These are phyloP conservation scores for Sechiopsis laciniata DNA, from an alignment of 306 rosid species.

Conservation along the genomic window DNA sequence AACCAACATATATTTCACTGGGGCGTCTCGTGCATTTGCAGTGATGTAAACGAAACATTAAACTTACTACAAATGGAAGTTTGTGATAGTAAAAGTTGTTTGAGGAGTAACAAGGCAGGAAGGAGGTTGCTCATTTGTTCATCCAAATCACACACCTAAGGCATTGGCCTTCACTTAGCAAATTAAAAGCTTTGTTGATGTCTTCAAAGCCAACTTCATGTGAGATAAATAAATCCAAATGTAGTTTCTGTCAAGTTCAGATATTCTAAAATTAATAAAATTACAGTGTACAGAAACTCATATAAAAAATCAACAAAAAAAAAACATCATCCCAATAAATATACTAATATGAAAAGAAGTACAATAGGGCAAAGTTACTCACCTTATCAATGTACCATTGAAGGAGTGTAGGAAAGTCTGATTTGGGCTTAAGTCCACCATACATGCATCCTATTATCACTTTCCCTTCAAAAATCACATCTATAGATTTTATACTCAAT, in stretches of 20 bases:
- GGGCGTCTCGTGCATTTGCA: conserved; percentile 65
- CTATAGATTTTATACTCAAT: conserved; percentile 36
- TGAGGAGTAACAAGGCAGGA: background rate
- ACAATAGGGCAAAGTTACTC: conserved; percentile 2
- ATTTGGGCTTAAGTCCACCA: conserved; percentile 83
- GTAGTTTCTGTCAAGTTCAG: conserved; percentile 44
- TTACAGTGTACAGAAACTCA: background rate
- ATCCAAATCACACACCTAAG: conserved; percentile 14
- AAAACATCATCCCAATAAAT: background rate
- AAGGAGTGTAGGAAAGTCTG: conserved; percentile 63
- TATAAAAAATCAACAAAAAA: too few species aligned
- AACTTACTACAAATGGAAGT: background rate
- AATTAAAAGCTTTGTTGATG: conserved; percentile 72
- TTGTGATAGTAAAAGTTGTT: background rate
- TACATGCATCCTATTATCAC: conserved; percentile 52
- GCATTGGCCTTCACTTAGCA: conserved; percentile 44
- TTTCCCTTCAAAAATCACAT: conserved; percentile 46
- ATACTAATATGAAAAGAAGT: too few species aligned
- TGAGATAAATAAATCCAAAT: conserved; percentile 66
- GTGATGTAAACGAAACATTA: conserved; percentile 36
- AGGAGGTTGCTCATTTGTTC: conserved; percentile 11
- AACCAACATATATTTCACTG: conserved; percentile 47
- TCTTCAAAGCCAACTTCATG: conserved; percentile 63
- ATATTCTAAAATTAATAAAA: background rate
- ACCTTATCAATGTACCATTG: conserved; percentile 79